Evolutionary conservation across 148 eudicot species (phyloP), one percentile per base, ranked within the genome.

Genomic region (Cornus kousa): DNA sequence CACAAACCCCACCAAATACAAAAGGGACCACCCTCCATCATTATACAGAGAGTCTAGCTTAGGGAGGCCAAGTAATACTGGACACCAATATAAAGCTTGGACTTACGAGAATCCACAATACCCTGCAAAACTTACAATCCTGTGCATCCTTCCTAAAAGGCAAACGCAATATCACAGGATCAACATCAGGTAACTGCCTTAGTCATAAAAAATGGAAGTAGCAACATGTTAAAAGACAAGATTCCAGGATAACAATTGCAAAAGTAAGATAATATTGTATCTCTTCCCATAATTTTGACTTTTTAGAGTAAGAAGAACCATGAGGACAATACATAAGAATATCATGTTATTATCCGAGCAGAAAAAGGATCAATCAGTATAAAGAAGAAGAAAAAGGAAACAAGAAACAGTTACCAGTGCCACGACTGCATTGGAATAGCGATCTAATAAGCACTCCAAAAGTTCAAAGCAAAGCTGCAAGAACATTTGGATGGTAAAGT

Each of bases 391-490:
- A 70, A 35, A n/a, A 62, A 73, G 40, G 35, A 57, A 78, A 32
- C 22, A 57, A 40, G 57, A 43, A 74, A 37, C 67, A 66, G 59
- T 68, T 90, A 90, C 97, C 92, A 86, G 85, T 50, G 68, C 79
- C 28, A 77, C 74, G 66, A 88, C 74, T 59, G 86, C 89, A 85
- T 83, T 91, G 72, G 90, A 86, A 70, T 89, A 90, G 64, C 82
- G 80, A 68, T 86, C 85, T 67, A 96, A 82, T 73, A 96, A 83
- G 87, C 91, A 89, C 81, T 87, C 88, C 67, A 96, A 86, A 86
- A 96, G 88, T 90, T 93, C 93, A 87, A 89, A 89, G 87, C 94
- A 93, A 69, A 93, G 90, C 99, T 96, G 95, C 88, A 79, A 74
- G 62, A 85, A 72, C 66, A 60, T 69, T 68, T 40, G 68, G 65